Evolutionary conservation across 176 grass and related monocot genomes (phyloP).

Genomic region (Alopecurus myosuroides): DNA sequence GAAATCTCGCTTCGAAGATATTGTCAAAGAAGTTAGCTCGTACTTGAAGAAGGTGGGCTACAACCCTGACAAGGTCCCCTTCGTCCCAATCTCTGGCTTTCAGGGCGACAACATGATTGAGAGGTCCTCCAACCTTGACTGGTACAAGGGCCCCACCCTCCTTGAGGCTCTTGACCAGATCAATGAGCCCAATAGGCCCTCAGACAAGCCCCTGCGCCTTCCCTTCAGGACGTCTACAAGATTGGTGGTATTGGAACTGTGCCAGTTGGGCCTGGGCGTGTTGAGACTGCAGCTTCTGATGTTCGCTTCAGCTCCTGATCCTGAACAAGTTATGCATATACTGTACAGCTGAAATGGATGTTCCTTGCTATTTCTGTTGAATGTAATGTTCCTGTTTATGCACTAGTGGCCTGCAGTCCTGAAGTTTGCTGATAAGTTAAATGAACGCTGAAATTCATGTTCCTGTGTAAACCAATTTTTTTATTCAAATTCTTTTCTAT

Average conservation of each 20-base stretch:
- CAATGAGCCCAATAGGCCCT: slow-evolving; percentile 78
- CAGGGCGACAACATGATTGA: slow-evolving; percentile 94
- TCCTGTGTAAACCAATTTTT: no score
- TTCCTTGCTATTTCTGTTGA: no score
- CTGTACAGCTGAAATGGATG: no score
- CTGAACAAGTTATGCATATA: no score
- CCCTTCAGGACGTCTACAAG: slow-evolving; percentile 99
- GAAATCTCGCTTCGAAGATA: slow-evolving; percentile 66
- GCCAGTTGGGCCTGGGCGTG: slow-evolving; percentile 68
- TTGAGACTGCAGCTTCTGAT: no score
- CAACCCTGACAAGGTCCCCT: slow-evolving; percentile 84
- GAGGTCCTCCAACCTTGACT: slow-evolving; percentile 81
- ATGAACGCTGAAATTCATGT: no score
- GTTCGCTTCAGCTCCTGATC: no score
- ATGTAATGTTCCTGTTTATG: no score
- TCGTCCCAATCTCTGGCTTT: slow-evolving; percentile 78
- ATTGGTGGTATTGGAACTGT: slow-evolving; percentile 93
- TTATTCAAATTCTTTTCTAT: no score
- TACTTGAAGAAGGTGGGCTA: slow-evolving; percentile 84
- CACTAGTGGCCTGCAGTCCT: no score
- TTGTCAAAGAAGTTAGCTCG: slow-evolving; percentile 69
- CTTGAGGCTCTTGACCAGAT: slow-evolving; percentile 86
- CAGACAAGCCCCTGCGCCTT: slow-evolving; percentile 93
- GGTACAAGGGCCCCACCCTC: slow-evolving; percentile 83
- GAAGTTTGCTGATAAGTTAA: no score